A percentile compares a stretch with the other conserved stretches of the same genome.
Evolutionary conservation across 257 asterid genomes (phyloP).

Genomic region (Solanum clarkiae): DNA sequence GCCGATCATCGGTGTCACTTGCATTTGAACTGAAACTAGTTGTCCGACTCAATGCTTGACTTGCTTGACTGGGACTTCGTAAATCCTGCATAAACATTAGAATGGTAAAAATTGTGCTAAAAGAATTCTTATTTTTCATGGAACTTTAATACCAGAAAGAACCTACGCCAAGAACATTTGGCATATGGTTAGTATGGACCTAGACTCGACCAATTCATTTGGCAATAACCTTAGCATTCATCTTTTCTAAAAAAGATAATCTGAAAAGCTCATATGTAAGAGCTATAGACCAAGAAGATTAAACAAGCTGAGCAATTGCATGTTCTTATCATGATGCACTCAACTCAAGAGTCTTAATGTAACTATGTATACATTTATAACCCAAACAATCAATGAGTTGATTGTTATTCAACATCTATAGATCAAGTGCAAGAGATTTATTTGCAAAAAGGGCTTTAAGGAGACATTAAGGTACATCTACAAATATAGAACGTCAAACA

Average conservation of each 20-base stretch:
- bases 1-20: conserved; percentile 58
- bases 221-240: not conserved
- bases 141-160: not conserved
- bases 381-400: not conserved
- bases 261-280: not conserved
- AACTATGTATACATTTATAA: not conserved
- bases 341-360: not conserved
- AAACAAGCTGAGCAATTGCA: not conserved
- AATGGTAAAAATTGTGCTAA: not conserved
- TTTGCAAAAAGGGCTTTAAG: not conserved
- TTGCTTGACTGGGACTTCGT: conserved; percentile 23
- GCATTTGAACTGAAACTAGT: conserved; percentile 62
- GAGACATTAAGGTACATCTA: not conserved
- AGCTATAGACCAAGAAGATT: not conserved
- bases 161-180: not conserved
- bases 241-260: not conserved
- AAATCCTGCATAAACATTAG: conserved; percentile 35
- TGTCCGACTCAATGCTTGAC: conserved; percentile 55
- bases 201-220: not conserved
- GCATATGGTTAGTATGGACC: not conserved
- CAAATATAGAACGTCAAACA: not conserved
- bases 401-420: not conserved
- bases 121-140: not conserved
- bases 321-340: not conserved
- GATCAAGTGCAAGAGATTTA: not conserved